Conservation (phyloP, 495 filamentous ascomycete genomes). For the Talaromyces adpressus region DNA sequence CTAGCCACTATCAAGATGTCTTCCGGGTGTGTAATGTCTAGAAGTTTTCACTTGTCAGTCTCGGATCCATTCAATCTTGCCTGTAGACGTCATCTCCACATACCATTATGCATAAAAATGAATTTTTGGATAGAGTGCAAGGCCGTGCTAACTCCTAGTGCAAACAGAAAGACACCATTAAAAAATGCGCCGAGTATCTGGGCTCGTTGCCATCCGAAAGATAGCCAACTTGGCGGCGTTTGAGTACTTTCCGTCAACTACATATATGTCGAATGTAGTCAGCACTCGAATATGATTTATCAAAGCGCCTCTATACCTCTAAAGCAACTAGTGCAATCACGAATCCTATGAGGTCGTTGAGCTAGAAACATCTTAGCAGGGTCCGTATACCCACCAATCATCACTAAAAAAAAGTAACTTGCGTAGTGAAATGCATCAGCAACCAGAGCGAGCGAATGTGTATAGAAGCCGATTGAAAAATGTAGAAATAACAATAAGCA, state of each 20-base stretch:
- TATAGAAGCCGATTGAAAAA: constrained; percentile 57
- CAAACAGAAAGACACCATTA: constrained; percentile 86
- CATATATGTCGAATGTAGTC: neutral
- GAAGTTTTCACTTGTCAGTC: neutral
- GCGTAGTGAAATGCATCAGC: constrained; percentile 91
- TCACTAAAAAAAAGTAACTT: constrained; percentile 30
- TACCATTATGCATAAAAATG: neutral
- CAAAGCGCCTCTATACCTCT: constrained; percentile 44
- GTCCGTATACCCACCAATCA: neutral
- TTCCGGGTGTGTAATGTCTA: constrained; percentile 46
- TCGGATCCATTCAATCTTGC: neutral
- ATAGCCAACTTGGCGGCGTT: neutral
- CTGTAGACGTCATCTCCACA: neutral
- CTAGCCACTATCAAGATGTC: constrained; percentile 75
- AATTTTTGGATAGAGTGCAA: constrained; percentile 67
- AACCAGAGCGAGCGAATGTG: constrained; percentile 77
- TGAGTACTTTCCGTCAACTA: neutral
- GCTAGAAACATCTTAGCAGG: constrained; percentile 29
- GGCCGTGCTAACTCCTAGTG: constrained; percentile 79
- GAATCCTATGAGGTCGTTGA: constrained; percentile 86
- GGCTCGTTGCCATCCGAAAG: neutral
- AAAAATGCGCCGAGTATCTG: constrained; percentile 51
- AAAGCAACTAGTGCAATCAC: constrained; percentile 79
- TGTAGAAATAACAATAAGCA: neutral
- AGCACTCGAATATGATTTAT: neutral